Evolutionary conservation across 192 early-diverging fungal genomes (phyloP).

Genomic region (Podila epigama): DNA sequence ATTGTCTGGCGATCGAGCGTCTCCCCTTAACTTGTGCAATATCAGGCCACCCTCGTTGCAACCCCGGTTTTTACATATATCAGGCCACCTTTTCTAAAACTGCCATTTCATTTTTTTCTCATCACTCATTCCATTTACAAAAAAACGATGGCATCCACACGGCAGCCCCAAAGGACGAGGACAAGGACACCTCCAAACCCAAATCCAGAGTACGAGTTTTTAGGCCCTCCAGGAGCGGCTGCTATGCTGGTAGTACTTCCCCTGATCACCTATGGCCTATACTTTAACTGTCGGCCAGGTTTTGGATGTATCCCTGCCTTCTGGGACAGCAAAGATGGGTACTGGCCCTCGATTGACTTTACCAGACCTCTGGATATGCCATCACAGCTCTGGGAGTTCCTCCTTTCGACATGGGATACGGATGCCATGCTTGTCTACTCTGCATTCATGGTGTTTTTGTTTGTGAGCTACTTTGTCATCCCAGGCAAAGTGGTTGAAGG

Average conservation of each 20-base stretch:
- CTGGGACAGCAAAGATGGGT: conserved; percentile 53
- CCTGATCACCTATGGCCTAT: conserved; percentile 52
- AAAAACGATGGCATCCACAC: not conserved
- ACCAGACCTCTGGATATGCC: conserved; percentile 8
- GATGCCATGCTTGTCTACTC: conserved; percentile 63
- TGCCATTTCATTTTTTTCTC: not conserved
- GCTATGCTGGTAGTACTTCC: conserved; percentile 61
- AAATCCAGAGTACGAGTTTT: conserved; percentile 84
- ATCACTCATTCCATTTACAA: not conserved
- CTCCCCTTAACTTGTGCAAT: too few relatives aligned
- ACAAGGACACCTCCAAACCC: conserved; percentile 61
- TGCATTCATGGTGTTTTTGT: conserved; percentile 77
- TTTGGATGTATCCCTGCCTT: conserved; percentile 46
- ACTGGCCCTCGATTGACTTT: conserved; percentile 60
- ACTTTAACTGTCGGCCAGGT: conserved; percentile 44
- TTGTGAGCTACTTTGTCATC: conserved; percentile 67
- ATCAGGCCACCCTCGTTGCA: too few relatives aligned
- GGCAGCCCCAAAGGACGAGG: conserved; percentile 1
- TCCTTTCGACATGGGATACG: conserved; percentile 53
- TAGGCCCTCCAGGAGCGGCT: conserved; percentile 69
- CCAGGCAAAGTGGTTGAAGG: conserved; percentile 76
- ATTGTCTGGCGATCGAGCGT: too few relatives aligned
- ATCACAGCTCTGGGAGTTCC: conserved; percentile 20
- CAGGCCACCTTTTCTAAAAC: too few relatives aligned
- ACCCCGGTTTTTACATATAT: too few relatives aligned